Conservation (phyloP, 208 protist genomes). For the Trypanosoma melophagium region DNA sequence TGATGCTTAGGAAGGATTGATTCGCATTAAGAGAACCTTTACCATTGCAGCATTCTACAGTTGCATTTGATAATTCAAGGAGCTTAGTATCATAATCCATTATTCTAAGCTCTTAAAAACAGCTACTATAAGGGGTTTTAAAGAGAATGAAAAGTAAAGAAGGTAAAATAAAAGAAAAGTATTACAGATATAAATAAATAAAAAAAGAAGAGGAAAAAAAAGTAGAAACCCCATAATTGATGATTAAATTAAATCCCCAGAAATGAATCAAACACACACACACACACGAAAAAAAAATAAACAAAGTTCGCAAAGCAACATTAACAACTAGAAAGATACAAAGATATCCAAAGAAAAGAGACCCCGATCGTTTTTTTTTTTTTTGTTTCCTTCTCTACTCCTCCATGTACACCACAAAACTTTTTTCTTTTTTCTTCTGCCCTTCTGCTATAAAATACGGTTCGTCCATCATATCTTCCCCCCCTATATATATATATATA, state of each 20-base stretch:
- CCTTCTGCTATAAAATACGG: background rate
- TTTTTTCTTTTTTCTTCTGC: background rate
- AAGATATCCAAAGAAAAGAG: background rate
- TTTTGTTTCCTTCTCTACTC: background rate
- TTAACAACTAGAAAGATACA: constrained; percentile 7
- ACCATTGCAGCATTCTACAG: constrained; percentile 4
- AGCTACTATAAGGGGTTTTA: background rate
- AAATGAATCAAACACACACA: background rate
- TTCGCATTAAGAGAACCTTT: background rate
- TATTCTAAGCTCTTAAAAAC: background rate
- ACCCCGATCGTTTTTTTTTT: background rate
- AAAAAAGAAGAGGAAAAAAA: background rate
- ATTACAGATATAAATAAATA: background rate
- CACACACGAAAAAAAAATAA: background rate
- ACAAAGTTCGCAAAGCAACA: background rate
- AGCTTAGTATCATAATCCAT: too few species aligned
- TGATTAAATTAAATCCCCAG: too few species aligned
- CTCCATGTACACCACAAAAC: background rate
- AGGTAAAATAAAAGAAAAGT: too few species aligned
- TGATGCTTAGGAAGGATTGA: constrained; percentile 14
- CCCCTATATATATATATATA: too few species aligned
- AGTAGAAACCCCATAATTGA: background rate
- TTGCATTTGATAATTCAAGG: background rate
- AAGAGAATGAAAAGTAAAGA: background rate
- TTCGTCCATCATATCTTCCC: too few species aligned